These are phyloP conservation scores for Hemerocallis citrina DNA, from an alignment of 106 monocot genomes.

Conservation along the genomic window DNA sequence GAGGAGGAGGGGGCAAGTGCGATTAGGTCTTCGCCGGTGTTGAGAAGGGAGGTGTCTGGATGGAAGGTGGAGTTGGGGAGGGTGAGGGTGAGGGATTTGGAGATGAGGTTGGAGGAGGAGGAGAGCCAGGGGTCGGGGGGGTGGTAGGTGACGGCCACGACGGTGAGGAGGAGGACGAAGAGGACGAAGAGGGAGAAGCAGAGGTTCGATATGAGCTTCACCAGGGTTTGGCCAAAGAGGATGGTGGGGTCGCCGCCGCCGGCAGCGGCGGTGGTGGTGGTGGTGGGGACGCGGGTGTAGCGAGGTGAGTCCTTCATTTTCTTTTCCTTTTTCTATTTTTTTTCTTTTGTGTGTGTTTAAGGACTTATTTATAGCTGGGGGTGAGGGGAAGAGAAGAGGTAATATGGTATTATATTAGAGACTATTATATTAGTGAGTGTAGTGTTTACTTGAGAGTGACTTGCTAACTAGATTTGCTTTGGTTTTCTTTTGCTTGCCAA, in stretches of 20 bases:
- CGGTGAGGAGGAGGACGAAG: conserved; percentile 70
- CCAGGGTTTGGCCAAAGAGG: conserved; percentile 22
- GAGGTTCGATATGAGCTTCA: conserved; percentile 47
- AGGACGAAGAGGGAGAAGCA: conserved; percentile 73
- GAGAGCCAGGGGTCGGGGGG: conserved; percentile 94
- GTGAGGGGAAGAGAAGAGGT: too few species aligned
- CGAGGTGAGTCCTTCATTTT: background rate
- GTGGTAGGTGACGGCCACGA: conserved; percentile 92
- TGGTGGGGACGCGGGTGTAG: background rate
- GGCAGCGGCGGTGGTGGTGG: background rate
- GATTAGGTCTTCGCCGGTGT: conserved; percentile 51
- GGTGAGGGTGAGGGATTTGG: conserved; percentile 47
- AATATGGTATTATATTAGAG: too few species aligned
- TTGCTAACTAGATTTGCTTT: too few species aligned
- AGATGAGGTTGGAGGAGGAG: conserved; percentile 61
- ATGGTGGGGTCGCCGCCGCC: background rate
- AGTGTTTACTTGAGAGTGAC: too few species aligned
- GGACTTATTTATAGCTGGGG: too few species aligned
- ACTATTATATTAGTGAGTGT: too few species aligned
- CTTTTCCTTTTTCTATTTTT: too few species aligned
- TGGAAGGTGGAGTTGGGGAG: conserved; percentile 87
- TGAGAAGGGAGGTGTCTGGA: conserved; percentile 59
- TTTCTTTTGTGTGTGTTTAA: too few species aligned
- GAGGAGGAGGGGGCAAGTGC: conserved; percentile 29
- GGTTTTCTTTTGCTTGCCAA: too few species aligned